These are phyloP conservation scores for Chlamydomonas sphaeroides DNA, from an alignment of 139 green algal species.

Conservation along the genomic window DNA sequence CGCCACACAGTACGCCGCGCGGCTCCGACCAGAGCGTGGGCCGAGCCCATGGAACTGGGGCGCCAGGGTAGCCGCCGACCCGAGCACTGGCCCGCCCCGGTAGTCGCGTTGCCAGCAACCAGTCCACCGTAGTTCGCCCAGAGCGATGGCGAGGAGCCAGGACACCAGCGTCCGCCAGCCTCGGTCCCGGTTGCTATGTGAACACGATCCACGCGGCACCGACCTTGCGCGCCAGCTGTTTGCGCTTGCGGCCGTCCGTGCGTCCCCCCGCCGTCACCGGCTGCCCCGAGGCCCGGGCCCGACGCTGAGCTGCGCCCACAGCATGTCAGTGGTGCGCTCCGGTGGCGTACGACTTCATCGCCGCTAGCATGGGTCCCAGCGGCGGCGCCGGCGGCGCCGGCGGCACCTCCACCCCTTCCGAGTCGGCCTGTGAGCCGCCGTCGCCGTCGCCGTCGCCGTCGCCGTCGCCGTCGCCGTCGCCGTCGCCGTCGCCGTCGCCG, in stretches of 20 bases:
- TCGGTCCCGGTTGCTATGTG: too few species aligned
- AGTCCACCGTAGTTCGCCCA: too few species aligned
- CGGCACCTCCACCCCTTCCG: not conserved
- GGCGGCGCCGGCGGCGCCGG: not conserved
- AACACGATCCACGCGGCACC: too few species aligned
- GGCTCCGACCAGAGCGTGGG: too few species aligned
- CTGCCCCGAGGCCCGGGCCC: slow-evolving; percentile 21
- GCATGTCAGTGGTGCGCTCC: slow-evolving; percentile 17
- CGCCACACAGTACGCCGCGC: too few species aligned
- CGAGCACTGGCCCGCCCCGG: too few species aligned
- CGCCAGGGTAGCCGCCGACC: too few species aligned
- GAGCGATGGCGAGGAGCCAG: too few species aligned
- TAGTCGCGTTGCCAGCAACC: too few species aligned
- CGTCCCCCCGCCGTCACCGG: slow-evolving; percentile 22
- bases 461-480: slow-evolving; percentile 4
- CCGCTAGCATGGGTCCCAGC: not conserved
- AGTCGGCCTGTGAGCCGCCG: not conserved
- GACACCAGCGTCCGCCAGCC: too few species aligned
- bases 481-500: too few species aligned
- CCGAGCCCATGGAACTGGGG: too few species aligned
- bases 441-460: not conserved
- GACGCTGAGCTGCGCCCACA: slow-evolving; percentile 26
- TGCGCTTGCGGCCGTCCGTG: slow-evolving; percentile 3
- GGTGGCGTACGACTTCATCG: slow-evolving; percentile 34
- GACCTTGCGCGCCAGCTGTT: slow-evolving; percentile 18